Base-by-base conservation (phyloP, 2,329 filamentous ascomycete genomes). In the Xylogone sp. region DNA sequence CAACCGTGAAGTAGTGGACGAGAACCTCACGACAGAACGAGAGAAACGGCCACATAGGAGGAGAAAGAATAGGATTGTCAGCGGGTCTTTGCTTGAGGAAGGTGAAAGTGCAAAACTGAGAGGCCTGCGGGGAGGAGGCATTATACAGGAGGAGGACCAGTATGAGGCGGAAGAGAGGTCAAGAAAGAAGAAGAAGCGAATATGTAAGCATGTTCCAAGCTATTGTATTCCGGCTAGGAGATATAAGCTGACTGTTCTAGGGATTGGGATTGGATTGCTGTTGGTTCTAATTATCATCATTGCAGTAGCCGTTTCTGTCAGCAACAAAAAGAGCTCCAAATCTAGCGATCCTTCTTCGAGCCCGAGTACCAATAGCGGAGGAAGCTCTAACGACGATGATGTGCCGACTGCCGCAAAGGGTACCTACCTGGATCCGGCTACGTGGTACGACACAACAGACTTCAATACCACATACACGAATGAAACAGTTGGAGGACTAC, bases 391-490 rank as follows among this genome's bases (percentile, higher is more conserved):
- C 47, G 64, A 75, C 47, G 64, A 63, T 5, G 56, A 57, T 62
- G 54, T 65, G 59, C 88, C 88, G 53, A 71, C 73, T 51, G 77
- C 76, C 55, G 91, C 83, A 62, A 84, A 82, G 68, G 90, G 84
- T 13, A 89, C 87, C 2, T 86, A 88, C 56, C 76, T 96, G 19
- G 92, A 99, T 64, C 94, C 94, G 0, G 96, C 90, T 68, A 84
- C 86, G 2, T 99, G 94, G 94, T 87, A 88, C 59, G 87, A 95
- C 60, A 97, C 92, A 0, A 80, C 77, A 0, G 90, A 92, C 63
- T 96, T 97, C 75, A 99, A 99, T 66, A 80, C 93, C 55, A 97
- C 94, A 0, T 99, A 95, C 67, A 99, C 94, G 0, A 83, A 86
- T 54, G 80, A 83, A 46, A 91, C 84, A 13, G 86, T 97, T 0